Percentiles rank a stretch among this genome's conserved stretches.
These are phyloP conservation scores for Cyclocybe cylindracea DNA, from an alignment of 768 basidiomycete species.

Conservation along the genomic window DNA sequence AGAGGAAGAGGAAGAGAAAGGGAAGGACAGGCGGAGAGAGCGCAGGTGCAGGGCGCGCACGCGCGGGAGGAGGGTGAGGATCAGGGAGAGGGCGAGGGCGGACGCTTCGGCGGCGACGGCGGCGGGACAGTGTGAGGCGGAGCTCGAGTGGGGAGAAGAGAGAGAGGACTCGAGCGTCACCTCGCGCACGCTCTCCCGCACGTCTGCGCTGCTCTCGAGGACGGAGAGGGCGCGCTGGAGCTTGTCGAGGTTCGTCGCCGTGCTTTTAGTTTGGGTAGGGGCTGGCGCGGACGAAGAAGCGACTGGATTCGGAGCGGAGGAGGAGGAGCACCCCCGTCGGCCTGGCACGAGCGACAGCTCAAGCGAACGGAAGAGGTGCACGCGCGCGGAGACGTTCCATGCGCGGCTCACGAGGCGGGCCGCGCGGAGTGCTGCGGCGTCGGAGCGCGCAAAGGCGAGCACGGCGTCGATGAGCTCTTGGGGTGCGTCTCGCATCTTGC, in stretches of 20 bases:
- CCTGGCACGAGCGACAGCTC: conserved; percentile 5
- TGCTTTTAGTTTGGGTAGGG: not conserved
- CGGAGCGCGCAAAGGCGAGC: conserved; percentile 21
- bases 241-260: not conserved
- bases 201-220: conserved; percentile 13
- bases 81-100: too few species aligned
- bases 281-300: not conserved
- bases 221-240: conserved; percentile 10
- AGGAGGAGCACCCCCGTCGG: not conserved
- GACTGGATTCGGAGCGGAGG: too few species aligned
- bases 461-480: conserved; percentile 25
- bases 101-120: too few species aligned
- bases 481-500: conserved; percentile 17
- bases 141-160: conserved; percentile 1
- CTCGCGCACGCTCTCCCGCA: conserved; percentile 10
- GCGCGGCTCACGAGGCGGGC: conserved; percentile 16
- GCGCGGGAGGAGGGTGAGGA: too few species aligned
- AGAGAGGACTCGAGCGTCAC: conserved; percentile 12
- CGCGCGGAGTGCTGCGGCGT: conserved; percentile 8
- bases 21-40: too few species aligned
- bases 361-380: conserved; percentile 21
- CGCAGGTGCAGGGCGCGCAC: too few species aligned
- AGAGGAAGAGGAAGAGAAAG: too few species aligned
- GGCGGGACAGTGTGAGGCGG: too few species aligned
- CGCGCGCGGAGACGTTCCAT: conserved; percentile 21